Percentiles rank a stretch among this genome's conserved stretches.
phyloP scores from a whole-genome alignment of 2,329 filamentous ascomycete genomes.

The Cytospora paraplurivora region DNA sequence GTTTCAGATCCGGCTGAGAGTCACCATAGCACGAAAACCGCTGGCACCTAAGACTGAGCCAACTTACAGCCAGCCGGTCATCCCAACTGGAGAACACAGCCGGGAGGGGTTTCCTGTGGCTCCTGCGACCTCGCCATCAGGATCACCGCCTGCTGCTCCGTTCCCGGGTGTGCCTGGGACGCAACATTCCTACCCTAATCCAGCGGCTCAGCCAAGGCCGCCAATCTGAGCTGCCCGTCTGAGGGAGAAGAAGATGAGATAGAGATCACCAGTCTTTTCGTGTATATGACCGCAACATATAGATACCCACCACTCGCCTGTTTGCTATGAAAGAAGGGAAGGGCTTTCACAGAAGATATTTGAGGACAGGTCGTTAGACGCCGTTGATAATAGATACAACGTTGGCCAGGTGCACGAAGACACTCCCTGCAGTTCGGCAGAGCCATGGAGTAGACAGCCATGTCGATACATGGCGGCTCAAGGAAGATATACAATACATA shows the following conservation, averaged over 20 bases:
- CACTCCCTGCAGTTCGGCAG: not conserved
- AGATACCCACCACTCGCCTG: conserved; percentile 1
- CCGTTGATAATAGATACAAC: not conserved
- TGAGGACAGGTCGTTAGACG: not conserved
- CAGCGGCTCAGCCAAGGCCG: conserved; percentile 8
- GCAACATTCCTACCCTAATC: not conserved
- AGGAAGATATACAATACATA: not conserved
- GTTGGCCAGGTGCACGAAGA: not conserved
- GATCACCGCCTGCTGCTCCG: not conserved
- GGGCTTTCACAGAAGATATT: not conserved
- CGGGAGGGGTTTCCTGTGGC: not conserved
- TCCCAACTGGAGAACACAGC: not conserved
- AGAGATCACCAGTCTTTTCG: not conserved
- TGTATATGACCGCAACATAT: not conserved
- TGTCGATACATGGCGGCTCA: not conserved
- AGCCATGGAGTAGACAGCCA: not conserved
- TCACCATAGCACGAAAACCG: conserved; percentile 55
- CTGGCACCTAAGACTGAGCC: conserved; percentile 25
- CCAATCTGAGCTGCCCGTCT: not conserved
- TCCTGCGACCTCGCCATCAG: not conserved
- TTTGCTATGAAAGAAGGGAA: not conserved
- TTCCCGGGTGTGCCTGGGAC: not conserved
- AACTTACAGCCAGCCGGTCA: too few relatives aligned
- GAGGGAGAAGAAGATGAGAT: not conserved
- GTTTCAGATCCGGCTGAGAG: conserved; percentile 50